Percentiles rank a stretch among this genome's conserved stretches.
phyloP scores from a whole-genome alignment of 352 stramenopile genomes.

The Blastocystis hominis region DNA sequence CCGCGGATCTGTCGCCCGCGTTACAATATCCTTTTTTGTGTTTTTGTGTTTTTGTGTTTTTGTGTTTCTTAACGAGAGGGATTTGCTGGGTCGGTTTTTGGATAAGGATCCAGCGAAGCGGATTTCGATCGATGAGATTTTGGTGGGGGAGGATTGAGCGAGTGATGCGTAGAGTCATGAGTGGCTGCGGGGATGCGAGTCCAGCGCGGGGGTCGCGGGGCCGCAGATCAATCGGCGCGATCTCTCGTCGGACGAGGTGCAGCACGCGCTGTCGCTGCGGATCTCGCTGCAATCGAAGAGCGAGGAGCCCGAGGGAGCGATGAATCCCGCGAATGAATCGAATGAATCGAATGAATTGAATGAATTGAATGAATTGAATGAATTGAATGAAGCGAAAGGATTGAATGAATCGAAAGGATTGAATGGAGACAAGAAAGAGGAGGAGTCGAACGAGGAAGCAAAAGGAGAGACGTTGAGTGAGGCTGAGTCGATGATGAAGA shows the following conservation, averaged over 20 bases:
- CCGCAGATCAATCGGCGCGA: neutral
- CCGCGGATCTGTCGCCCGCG: slow-evolving; percentile 5
- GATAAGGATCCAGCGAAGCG: slow-evolving; percentile 56
- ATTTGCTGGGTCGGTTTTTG: slow-evolving; percentile 45
- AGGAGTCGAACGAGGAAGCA: neutral
- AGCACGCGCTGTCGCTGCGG: slow-evolving; percentile 8
- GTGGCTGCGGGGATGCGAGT: neutral
- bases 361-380: too few relatives aligned
- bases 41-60: neutral
- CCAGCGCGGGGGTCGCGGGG: neutral
- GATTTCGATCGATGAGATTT: slow-evolving; percentile 52
- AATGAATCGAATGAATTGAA: neutral
- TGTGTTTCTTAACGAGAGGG: slow-evolving; percentile 1
- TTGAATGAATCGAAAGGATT: too few relatives aligned
- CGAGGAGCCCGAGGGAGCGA: too few relatives aligned
- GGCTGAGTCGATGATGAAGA: neutral
- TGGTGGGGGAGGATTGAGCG: neutral
- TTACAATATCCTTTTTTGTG: slow-evolving; percentile 48
- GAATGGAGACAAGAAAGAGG: neutral
- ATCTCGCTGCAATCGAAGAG: neutral
- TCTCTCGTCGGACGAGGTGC: slow-evolving; percentile 2
- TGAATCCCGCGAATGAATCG: too few relatives aligned
- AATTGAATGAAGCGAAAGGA: too few relatives aligned
- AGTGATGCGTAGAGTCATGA: neutral
- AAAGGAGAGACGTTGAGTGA: neutral